phyloP scores from a whole-genome alignment of 2,329 filamentous ascomycete species.

The Fusarium avenaceum region DNA sequence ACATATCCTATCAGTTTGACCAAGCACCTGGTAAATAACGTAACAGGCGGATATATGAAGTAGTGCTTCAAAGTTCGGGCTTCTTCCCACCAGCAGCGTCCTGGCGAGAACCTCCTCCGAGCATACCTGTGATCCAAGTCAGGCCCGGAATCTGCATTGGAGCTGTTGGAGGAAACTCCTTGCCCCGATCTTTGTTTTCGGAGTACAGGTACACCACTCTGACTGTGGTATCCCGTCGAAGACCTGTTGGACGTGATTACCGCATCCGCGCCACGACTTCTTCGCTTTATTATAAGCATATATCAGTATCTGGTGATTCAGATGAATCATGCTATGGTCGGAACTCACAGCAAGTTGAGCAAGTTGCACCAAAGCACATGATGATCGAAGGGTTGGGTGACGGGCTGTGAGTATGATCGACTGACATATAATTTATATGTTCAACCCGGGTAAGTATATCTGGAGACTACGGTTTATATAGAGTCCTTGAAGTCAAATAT shows the following conservation, averaged over 20 bases:
- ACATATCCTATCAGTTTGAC: background rate
- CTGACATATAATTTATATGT: background rate
- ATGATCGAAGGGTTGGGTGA: background rate
- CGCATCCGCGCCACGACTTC: constrained; percentile 65
- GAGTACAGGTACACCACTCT: constrained; percentile 64
- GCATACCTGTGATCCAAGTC: constrained; percentile 54
- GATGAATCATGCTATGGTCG: no score
- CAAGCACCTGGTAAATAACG: background rate
- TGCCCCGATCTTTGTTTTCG: constrained; percentile 60
- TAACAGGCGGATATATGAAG: background rate
- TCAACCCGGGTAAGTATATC: background rate
- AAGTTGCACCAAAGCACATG: constrained; percentile 60
- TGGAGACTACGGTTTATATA: background rate
- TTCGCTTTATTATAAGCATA: constrained; percentile 54
- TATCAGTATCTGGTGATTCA: background rate
- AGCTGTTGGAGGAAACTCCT: constrained; percentile 61
- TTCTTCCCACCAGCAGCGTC: constrained; percentile 28
- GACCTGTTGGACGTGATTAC: constrained; percentile 61
- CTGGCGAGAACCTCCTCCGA: constrained; percentile 31
- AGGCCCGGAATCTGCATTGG: constrained; percentile 56
- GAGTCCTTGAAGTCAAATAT: background rate
- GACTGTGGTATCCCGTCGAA: constrained; percentile 59
- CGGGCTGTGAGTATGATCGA: background rate
- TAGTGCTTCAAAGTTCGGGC: constrained; percentile 34
- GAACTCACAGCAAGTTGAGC: constrained; percentile 58